Conservation (phyloP, 2,329 filamentous ascomycete genomes). For the Neopestalotiopsis rosae region DNA sequence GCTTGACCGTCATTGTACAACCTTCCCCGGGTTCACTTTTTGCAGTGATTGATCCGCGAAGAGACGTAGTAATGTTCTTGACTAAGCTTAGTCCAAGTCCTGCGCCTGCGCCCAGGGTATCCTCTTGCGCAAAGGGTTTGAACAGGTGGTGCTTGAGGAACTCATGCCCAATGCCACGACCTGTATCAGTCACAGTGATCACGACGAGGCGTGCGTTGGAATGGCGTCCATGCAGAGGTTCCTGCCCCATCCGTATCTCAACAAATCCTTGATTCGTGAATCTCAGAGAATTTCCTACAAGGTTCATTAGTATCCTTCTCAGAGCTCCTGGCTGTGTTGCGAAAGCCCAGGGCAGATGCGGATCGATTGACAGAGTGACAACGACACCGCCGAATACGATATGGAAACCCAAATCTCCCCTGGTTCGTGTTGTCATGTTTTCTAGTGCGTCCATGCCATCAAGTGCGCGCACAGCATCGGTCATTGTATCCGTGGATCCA, state of each 20-base stretch:
- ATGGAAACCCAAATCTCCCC: not conserved
- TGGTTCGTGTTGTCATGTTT: not conserved
- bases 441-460: not conserved
- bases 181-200: slow-evolving; percentile 56
- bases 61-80: slow-evolving; percentile 50
- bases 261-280: slow-evolving; percentile 52
- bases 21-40: slow-evolving; percentile 26
- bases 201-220: slow-evolving; percentile 20
- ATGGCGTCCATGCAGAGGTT: not conserved
- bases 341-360: slow-evolving; percentile 55
- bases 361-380: slow-evolving; percentile 58
- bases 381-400: slow-evolving; percentile 34
- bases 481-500: not conserved
- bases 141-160: slow-evolving; percentile 67
- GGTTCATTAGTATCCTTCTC: slow-evolving; percentile 64
- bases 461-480: slow-evolving; percentile 3
- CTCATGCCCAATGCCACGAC: slow-evolving; percentile 67
- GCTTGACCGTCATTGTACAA: slow-evolving; percentile 40
- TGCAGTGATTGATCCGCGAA: slow-evolving; percentile 25
- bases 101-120: slow-evolving; percentile 62
- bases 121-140: slow-evolving; percentile 69
- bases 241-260: slow-evolving; percentile 26
- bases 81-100: slow-evolving; percentile 72
- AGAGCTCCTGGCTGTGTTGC: slow-evolving; percentile 57
- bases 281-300: slow-evolving; percentile 68